Evolutionary conservation across 2,329 filamentous ascomycete genomes (phyloP).

Genomic region (Xylaria sp.): DNA sequence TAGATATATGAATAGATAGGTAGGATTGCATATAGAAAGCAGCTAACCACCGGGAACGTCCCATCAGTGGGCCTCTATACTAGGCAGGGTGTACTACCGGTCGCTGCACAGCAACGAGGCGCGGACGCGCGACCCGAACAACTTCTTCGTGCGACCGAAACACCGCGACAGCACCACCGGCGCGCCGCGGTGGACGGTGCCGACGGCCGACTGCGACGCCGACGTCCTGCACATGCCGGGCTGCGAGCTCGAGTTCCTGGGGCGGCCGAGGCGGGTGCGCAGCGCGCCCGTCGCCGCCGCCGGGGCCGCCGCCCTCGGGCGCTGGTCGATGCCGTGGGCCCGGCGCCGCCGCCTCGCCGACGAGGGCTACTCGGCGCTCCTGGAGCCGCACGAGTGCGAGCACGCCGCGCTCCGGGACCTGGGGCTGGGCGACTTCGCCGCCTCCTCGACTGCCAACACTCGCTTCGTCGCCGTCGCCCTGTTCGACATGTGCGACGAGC

Average conservation of each 20-base stretch:
- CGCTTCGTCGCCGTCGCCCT: slow-evolving; percentile 11
- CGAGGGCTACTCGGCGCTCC: slow-evolving; percentile 10
- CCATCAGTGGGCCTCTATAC: slow-evolving; percentile 23
- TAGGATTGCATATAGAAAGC: too few relatives aligned
- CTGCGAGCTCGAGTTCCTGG: slow-evolving; percentile 28
- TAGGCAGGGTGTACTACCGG: slow-evolving; percentile 12
- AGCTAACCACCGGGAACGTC: neutral
- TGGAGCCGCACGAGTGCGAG: slow-evolving; percentile 2
- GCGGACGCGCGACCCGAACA: slow-evolving; percentile 9
- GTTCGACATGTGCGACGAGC: slow-evolving; percentile 23
- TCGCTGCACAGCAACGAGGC: slow-evolving; percentile 1
- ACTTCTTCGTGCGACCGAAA: slow-evolving; percentile 23
- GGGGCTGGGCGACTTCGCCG: neutral
- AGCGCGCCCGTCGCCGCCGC: neutral
- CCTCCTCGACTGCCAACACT: neutral
- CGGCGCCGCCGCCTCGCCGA: neutral
- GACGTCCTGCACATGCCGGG: slow-evolving; percentile 16
- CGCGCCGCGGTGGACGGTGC: slow-evolving; percentile 20
- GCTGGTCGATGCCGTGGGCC: neutral
- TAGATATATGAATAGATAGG: too few relatives aligned
- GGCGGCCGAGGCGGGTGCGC: slow-evolving; percentile 17
- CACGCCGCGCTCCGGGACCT: neutral
- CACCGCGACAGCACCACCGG: neutral
- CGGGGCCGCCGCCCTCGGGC: neutral
- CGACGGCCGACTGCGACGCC: slow-evolving; percentile 16